These are phyloP conservation scores for Alliaria petiolata DNA, from an alignment of 345 rosid genomes.

Conservation along the genomic window DNA sequence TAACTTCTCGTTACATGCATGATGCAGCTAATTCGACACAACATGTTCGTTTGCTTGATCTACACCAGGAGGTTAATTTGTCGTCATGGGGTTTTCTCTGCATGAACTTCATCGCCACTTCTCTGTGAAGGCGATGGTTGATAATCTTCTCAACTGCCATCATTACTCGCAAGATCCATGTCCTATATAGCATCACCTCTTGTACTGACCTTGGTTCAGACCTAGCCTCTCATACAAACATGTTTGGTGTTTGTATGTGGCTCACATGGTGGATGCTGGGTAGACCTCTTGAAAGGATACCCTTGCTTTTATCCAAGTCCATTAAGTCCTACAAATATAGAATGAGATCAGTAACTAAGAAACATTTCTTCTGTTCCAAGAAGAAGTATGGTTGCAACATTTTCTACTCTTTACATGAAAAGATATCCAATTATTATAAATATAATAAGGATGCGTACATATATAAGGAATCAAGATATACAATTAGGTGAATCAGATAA, in stretches of 20 bases:
- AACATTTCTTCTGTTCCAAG: background rate
- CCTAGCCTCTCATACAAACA: constrained; percentile 4
- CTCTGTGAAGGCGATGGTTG: background rate
- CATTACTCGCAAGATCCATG: background rate
- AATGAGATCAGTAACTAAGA: background rate
- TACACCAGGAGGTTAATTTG: background rate
- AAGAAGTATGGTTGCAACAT: background rate
- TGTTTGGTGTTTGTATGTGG: background rate
- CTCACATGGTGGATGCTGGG: constrained; percentile 73
- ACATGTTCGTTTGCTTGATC: constrained; percentile 1
- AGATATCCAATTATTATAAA: background rate
- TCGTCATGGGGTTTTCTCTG: background rate
- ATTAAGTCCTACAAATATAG: constrained; percentile 62
- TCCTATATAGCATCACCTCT: background rate
- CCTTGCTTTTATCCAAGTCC: constrained; percentile 69
- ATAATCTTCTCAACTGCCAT: background rate
- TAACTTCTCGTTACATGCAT: constrained; percentile 6
- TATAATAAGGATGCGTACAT: background rate
- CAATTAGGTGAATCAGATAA: background rate
- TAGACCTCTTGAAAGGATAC: constrained; percentile 65
- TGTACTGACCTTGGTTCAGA: background rate
- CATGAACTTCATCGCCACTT: background rate
- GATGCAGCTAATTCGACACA: background rate
- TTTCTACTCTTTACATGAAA: constrained; percentile 3
- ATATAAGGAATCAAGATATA: background rate